These are phyloP conservation scores for Eucalyptus leucophloia DNA, from an alignment of 345 rosid genomes.

Conservation along the genomic window DNA sequence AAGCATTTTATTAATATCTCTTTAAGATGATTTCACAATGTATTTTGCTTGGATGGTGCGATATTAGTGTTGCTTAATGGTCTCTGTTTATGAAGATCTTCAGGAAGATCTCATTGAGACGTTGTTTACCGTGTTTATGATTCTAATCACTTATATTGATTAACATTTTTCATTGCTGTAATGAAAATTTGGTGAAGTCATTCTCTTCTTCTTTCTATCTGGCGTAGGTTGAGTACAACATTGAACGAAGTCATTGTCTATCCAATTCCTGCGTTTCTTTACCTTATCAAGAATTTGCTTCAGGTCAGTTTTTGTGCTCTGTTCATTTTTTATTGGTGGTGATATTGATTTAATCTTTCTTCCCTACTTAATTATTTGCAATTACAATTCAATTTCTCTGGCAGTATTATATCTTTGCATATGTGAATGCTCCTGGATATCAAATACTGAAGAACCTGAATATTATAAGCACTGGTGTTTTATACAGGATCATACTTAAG, in stretches of 20 bases:
- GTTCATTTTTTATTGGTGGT: background rate
- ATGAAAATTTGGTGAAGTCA: background rate
- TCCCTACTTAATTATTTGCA: background rate
- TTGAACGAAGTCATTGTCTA: conserved; percentile 79
- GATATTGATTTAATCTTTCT: background rate
- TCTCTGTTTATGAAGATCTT: background rate
- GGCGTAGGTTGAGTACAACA: conserved; percentile 76
- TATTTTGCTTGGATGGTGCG: background rate
- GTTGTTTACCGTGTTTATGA: background rate
- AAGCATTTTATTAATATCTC: background rate
- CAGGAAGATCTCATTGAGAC: background rate
- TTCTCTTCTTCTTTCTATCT: background rate
- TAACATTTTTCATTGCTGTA: background rate
- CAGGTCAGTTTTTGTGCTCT: conserved; percentile 34
- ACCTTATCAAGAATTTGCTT: conserved; percentile 93
- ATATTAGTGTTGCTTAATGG: background rate
- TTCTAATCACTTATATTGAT: background rate
- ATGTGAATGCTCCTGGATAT: conserved; percentile 94
- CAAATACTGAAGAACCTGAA: conserved; percentile 97
- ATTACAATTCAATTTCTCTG: conserved; percentile 2
- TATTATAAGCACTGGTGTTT: conserved; percentile 88
- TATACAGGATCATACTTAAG: conserved; percentile 87
- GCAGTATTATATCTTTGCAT: conserved; percentile 98
- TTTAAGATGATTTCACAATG: background rate
- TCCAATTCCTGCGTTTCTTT: conserved; percentile 89